Base-by-base conservation (phyloP, 1,139 yeast species). In the Torulaspora pretoriensis region DNA sequence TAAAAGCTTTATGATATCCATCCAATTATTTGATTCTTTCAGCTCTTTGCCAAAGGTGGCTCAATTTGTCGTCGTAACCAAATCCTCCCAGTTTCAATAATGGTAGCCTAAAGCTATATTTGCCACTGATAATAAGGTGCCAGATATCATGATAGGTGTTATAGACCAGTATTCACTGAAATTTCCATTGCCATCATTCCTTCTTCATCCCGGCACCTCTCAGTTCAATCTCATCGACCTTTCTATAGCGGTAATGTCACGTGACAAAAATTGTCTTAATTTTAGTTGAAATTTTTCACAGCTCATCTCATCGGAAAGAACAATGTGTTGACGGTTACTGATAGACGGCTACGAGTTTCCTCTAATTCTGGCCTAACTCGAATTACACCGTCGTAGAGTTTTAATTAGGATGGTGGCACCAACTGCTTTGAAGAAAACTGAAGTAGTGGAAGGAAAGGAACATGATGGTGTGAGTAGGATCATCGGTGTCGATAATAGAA, bases 391-490 rank as follows among this genome's bases (percentile, higher is more conserved):
- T 26, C 29, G 10, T 2, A 26, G 7, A 26, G 9, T 10, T 36
- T 10, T 9, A 9, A 8, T 19, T n/a, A 24, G 17, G 3, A 51
- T 84, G 92, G 85, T 79, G 54, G 92, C 92, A 28, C 92, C 92
- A 40, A 84, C 92, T 45, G 89, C 73, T 33, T 42, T 64, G 32
- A 63, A 56, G 47, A 56, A 51, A 30, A 58, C 63, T 45, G 59
- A 55, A 33, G 46, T 47, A 4, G 53, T 43, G 40, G 43, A 46
- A 14, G 40, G 23, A n/a, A 46, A 29, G 23, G 28, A 35, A n/a
- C 46, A 47, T 23, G 47, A 47, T 10, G 49, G 55, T 27, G 50
- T 51, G 6, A 56, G 62, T 33, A 54, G 60, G 35, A 60, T 60
- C 43, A 47, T 62, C 26, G 67, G 65, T 41, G 44, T 43, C 4